Evolutionary conservation across 345 rosid species (phyloP), one percentile per base, ranked within the genome.

Genomic region (Sisymbrium irio): DNA sequence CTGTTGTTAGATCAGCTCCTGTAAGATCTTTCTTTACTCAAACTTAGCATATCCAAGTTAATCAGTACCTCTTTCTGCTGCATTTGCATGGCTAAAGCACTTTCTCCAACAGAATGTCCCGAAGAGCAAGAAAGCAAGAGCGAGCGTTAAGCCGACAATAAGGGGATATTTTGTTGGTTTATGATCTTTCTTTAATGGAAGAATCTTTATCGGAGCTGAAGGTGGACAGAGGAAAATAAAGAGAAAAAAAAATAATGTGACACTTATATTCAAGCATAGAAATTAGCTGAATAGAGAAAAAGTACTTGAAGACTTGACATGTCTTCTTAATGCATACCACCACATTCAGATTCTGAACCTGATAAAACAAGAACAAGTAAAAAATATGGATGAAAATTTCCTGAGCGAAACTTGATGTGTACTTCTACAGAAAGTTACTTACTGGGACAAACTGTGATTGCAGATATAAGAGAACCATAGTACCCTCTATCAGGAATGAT

Each of bases 381-480:
- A 3, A 36, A 46, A 13, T 64, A 25, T 25, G 28, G 62, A 68
- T n/a, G n/a, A n/a, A 20, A 15, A 28, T 7, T 32, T 22, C 55
- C 0, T 25, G 25, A 44, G 27, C 5, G 42, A 36, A 50, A 41
- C 32, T 46, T 66, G 46, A 30, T n/a, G 33, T 9, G 47, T 27
- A 2, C 20, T 12, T n/a, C 25, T 3, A 20, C 18, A 11, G 42
- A 8, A 44, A 0, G 32, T 12, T 17, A 79, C 81, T 50, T 61
- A 83, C 88, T 69, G 0, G 82, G 79, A 39, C 78, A 74, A 0
- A 82, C 86, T 41, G 89, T 79, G 45, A 90, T 83, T 22, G 93
- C 91, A 53, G 93, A 90, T 62, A 87, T 77, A 22, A 89, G 77
- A 72, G 96, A 84, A 25, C 93, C 93, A 62, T 89, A 87, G 44